A percentile compares a stretch with the other conserved stretches of the same genome.
phyloP scores from a whole-genome alignment of 371 early-diverging fungal species.

The Batkoa obscura region DNA sequence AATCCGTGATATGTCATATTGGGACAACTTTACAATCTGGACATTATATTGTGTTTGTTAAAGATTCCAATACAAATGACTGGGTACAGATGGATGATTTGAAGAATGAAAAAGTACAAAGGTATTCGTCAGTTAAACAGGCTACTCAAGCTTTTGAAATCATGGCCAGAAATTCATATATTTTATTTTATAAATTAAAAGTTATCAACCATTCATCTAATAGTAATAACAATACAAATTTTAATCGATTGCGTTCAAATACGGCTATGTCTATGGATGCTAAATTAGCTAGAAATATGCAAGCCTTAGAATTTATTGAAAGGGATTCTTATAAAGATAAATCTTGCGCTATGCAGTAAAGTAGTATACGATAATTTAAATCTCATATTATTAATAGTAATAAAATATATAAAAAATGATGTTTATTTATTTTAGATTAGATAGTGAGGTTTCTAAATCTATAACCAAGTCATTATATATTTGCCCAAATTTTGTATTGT shows the following conservation, averaged over 20 bases:
- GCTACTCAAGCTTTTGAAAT: not conserved
- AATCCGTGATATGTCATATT: slow-evolving; percentile 34
- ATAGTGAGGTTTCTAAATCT: too few species aligned
- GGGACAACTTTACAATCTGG: slow-evolving; percentile 23
- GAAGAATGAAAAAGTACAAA: not conserved
- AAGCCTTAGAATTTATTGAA: not conserved
- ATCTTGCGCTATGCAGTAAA: too few species aligned
- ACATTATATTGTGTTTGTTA: slow-evolving; percentile 20
- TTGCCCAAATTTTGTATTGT: too few species aligned
- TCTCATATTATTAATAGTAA: too few species aligned
- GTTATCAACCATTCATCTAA: too few species aligned
- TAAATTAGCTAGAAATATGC: not conserved
- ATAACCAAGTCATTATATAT: too few species aligned
- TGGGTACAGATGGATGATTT: slow-evolving; percentile 1
- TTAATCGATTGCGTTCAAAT: not conserved
- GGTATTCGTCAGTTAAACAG: not conserved
- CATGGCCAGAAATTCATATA: not conserved
- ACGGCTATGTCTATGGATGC: not conserved
- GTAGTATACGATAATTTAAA: too few species aligned
- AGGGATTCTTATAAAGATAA: too few species aligned
- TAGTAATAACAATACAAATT: too few species aligned
- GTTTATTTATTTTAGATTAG: too few species aligned
- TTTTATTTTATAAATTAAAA: not conserved
- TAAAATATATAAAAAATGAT: too few species aligned
- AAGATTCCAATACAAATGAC: not conserved